Evolutionary conservation across 371 early-diverging fungal species (phyloP), one percentile per base, ranked within the genome.

Genomic region (Mortierella sp.): DNA sequence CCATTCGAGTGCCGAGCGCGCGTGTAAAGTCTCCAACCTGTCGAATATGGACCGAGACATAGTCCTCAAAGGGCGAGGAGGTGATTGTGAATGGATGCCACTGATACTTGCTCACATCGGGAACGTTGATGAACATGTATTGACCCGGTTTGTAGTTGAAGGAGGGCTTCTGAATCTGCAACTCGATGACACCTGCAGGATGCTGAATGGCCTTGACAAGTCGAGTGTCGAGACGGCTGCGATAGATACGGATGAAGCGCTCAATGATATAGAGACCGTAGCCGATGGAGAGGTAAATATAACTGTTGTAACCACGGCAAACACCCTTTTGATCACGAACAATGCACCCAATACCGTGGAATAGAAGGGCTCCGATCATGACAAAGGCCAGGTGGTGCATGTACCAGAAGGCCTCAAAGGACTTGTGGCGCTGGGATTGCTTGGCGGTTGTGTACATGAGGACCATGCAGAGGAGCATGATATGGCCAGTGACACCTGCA

Each of bases 31-130:
- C 94, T 28, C 94, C 95, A 19, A 83, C 92, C 47, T 90, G 87
- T 70, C 92, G 88, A 60, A 96, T 92, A 74, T 94, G 95, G 29
- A 96, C 84, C 15, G 90, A 88, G 62, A 93, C 75, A 75, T 88
- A 92, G 60, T 88, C 88, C 62, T 95, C 95, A 74, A 91, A 87
- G 15, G 95, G 94, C 28, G 93, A 91, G n/a, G 91, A 92, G 14
- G 95, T 94, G 66, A 95, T 84, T 12, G 95, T 95, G 73, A 94
- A 94, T 19, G 95, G 96, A 72, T 95, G 96, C 93, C 94, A 95
- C 73, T 95, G 87, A 56, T 75, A 76, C 30, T 64, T 52, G 37
- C 90, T 84, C 18, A 93, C 67, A 14, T 82, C 84, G 23, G 94
- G 94, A 18, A 90, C 83, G 72, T 87, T 90, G 70, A 93, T 68